phyloP scores from a whole-genome alignment of 768 basidiomycete species.

The Amanita thiersii region DNA sequence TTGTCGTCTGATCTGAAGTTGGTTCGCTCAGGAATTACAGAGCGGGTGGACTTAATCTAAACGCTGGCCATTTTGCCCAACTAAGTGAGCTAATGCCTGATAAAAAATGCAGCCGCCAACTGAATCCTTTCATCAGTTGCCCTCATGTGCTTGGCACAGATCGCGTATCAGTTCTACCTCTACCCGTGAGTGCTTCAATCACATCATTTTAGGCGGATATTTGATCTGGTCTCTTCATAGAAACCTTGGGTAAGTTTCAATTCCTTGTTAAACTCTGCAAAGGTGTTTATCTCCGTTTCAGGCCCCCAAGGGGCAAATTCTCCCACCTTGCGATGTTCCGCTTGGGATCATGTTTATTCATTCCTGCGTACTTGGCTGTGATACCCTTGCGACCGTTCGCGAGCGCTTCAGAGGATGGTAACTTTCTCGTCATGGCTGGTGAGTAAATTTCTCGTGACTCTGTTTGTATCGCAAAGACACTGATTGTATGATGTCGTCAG shows the following conservation, averaged over 20 bases:
- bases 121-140: constrained; percentile 54
- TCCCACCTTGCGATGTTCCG: constrained; percentile 89
- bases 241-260: constrained; percentile 50
- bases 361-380: constrained; percentile 84
- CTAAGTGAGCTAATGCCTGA: constrained; percentile 48
- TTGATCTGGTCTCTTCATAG: constrained; percentile 21
- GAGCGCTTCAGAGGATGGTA: constrained; percentile 60
- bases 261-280: background rate
- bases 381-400: constrained; percentile 69
- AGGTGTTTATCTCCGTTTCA: constrained; percentile 18
- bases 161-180: constrained; percentile 84
- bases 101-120: constrained; percentile 6
- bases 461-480: background rate
- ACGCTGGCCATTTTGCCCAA: constrained; percentile 87
- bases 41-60: constrained; percentile 85
- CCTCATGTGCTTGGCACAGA: constrained; percentile 90
- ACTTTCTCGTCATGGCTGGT: constrained; percentile 77
- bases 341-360: constrained; percentile 75
- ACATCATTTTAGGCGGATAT: constrained; percentile 3
- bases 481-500: background rate
- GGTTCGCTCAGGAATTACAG: constrained; percentile 53
- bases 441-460: constrained; percentile 17
- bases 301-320: constrained; percentile 75
- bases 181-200: constrained; percentile 59
- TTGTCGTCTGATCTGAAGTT: constrained; percentile 5